These are phyloP conservation scores for Meyerozyma athensensis DNA, from an alignment of 1,139 yeast species.

Conservation along the genomic window DNA sequence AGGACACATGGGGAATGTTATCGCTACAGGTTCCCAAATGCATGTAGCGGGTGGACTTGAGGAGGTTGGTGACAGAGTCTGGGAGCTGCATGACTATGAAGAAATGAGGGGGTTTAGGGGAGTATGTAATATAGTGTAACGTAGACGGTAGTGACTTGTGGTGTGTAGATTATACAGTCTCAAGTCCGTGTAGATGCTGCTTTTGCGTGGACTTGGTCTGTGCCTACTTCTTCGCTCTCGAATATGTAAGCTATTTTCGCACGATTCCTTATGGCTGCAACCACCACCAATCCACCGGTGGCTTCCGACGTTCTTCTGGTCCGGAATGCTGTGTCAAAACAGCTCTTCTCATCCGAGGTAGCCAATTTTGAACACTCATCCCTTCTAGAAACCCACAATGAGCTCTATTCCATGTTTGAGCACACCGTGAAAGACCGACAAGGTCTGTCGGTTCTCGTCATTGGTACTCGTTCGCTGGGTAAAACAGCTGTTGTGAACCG, in stretches of 20 bases:
- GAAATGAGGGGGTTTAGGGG: neutral
- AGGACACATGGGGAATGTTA: constrained; percentile 73
- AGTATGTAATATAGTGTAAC: too few species aligned
- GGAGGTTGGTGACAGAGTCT: constrained; percentile 47
- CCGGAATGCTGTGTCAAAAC: neutral
- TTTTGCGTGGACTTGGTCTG: too few species aligned
- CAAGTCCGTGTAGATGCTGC: too few species aligned
- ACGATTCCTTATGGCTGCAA: too few species aligned
- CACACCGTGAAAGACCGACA: constrained; percentile 66
- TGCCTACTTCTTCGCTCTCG: too few species aligned
- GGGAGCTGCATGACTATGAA: constrained; percentile 38
- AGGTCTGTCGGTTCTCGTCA: constrained; percentile 73
- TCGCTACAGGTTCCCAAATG: constrained; percentile 76
- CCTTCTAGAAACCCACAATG: constrained; percentile 34
- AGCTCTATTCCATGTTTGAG: constrained; percentile 53
- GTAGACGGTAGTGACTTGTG: too few species aligned
- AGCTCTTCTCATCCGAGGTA: constrained; percentile 10
- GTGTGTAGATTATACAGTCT: too few species aligned
- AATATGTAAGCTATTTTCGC: too few species aligned
- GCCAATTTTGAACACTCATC: constrained; percentile 15
- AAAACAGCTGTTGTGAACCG: constrained; percentile 62
- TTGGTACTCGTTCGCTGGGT: constrained; percentile 81
- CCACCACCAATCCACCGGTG: too few species aligned
- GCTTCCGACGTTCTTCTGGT: neutral
- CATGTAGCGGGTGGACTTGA: constrained; percentile 60